phyloP scores from a whole-genome alignment of 371 early-diverging fungal species.

The Smittium culicis region DNA sequence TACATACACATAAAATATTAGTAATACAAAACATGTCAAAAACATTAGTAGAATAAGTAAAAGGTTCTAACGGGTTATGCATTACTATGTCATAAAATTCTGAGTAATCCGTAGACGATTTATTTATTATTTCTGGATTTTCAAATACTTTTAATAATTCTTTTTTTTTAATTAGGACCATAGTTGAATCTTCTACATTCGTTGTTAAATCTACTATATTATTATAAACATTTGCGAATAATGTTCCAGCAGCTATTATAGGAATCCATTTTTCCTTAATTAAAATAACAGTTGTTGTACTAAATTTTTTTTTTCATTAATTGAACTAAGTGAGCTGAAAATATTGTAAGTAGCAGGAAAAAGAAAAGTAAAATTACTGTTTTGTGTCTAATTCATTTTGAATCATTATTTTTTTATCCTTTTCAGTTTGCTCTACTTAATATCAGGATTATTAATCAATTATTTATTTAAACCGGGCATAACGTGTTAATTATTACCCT shows the following conservation, averaged over 20 bases:
- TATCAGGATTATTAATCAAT: no score
- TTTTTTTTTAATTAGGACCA: background rate
- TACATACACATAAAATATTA: background rate
- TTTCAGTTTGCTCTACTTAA: no score
- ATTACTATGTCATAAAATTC: background rate
- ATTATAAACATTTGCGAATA: background rate
- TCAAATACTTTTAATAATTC: background rate
- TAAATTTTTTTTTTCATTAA: conserved; percentile 10
- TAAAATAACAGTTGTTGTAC: background rate
- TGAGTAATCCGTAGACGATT: background rate
- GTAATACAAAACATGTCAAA: background rate
- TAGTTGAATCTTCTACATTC: conserved; percentile 15
- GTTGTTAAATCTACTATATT: conserved; percentile 13
- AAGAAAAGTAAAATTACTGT: no score
- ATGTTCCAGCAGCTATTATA: background rate
- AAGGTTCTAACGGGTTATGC: conserved; percentile 1
- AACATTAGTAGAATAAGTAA: background rate
- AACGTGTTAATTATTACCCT: no score
- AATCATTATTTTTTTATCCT: no score
- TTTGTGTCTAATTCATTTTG: no score
- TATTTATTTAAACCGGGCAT: no score
- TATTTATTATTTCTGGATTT: background rate
- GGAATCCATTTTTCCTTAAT: background rate
- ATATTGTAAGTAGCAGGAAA: no score
- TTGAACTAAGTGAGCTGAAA: no score